These are phyloP conservation scores for Aotearoamyces nothofagi DNA, from an alignment of 2,329 filamentous ascomycete species.

Conservation along the genomic window DNA sequence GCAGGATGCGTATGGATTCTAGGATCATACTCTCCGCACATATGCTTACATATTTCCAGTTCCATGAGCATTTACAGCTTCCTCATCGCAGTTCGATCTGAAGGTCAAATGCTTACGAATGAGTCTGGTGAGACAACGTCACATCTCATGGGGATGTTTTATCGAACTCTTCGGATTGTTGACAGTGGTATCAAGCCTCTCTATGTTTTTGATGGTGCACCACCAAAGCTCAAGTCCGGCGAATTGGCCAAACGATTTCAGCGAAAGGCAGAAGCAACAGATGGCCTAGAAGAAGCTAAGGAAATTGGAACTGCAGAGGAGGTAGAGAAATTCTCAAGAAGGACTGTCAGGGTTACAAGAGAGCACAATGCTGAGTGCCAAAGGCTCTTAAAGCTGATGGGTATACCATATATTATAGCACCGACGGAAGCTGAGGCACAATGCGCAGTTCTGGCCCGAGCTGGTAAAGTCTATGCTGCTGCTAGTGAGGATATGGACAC, in stretches of 20 bases:
- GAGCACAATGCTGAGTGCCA: conserved; percentile 97
- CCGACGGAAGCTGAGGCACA: conserved; percentile 97
- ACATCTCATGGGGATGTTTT: conserved; percentile 98
- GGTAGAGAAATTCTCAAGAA: conserved; percentile 91
- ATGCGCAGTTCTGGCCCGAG: conserved; percentile 76
- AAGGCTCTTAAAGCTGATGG: conserved; percentile 83
- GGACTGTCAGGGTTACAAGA: conserved; percentile 86
- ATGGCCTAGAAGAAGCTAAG: conserved; percentile 85
- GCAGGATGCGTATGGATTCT: conserved; percentile 40
- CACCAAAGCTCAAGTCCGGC: conserved; percentile 93
- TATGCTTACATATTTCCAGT: conserved; percentile 24
- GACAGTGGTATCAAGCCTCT: conserved; percentile 98
- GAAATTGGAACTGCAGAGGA: conserved; percentile 95
- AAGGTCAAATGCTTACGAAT: conserved; percentile 90
- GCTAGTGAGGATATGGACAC: conserved; percentile 99
- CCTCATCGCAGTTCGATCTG: conserved; percentile 90
- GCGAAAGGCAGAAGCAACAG: conserved; percentile 82
- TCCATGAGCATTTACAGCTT: conserved; percentile 99
- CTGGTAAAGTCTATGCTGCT: conserved; percentile 91
- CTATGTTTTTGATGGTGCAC: conserved; percentile 94
- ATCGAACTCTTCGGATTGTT: conserved; percentile 93
- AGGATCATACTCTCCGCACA: background rate
- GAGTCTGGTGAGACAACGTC: conserved; percentile 94
- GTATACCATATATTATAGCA: conserved; percentile 85
- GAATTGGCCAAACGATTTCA: conserved; percentile 93